Base-by-base conservation (phyloP, 768 basidiomycete genomes). In the Chalciporus piperatus region DNA sequence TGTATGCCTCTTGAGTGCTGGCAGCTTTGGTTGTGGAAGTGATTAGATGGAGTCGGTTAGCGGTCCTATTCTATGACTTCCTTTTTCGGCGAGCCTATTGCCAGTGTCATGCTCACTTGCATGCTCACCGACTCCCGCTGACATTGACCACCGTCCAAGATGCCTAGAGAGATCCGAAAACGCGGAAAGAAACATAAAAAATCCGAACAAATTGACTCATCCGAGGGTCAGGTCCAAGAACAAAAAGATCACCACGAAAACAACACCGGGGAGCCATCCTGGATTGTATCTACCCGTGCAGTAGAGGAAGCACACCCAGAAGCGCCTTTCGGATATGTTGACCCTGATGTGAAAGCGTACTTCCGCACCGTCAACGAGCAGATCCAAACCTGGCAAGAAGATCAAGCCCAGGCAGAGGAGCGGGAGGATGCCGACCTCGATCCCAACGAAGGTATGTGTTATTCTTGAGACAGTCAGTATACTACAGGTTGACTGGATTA, bases 281-380 rank as follows among this genome's bases (percentile, higher is more conserved):
- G 89, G 89, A 89, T 90, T 46, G 73, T 81, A 10, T 63, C 78
- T 43, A 65, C 74, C 16, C 69, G 66, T 30, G 60, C 67, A 28
- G 49, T 65, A n/a, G 68, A 73, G 35, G 75, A 77, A 46, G 48
- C 70, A 47, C 76, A 84, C 61, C 64, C 65, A 14, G 89, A 91
- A 53, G 87, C 89, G 40, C 93, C 94, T 2, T 97, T 94, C 66
- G 95, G 93, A 51, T 87, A 84, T 54, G 83, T 96, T 8, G 93
- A 96, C 58, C 79, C 81, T 17, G 94, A 96, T 63, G 75, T 96
- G 27, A 96, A 96, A 67, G 90, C 92, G 2, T 98, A 98, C 70
- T 96, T 97, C 61, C 74, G 87, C 41, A 91, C 84, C 1, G 92
- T 96, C 11, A 92, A 97, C 56, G 75, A 85, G 28, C 91, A 94